A percentile compares a stretch with the other conserved stretches of the same genome.
Conservation (phyloP, 1,284 basidiomycete genomes). For the Tilletiopsis washingtonensis region DNA sequence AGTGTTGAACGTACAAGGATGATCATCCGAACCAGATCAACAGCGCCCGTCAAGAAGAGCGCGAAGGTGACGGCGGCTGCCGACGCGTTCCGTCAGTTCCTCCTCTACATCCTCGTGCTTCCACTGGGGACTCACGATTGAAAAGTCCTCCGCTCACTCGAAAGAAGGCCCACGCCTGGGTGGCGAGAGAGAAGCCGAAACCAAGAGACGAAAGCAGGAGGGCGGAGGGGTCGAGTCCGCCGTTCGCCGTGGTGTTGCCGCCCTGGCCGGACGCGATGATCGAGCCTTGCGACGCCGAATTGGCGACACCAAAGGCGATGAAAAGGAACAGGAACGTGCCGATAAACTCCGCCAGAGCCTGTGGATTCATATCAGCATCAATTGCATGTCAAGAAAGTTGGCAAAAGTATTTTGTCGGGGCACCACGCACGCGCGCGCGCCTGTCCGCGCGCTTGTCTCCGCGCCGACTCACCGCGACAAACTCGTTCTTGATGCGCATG, state of each 20-base stretch:
- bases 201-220: constrained; percentile 51
- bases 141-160: background rate
- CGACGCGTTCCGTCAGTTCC: no score
- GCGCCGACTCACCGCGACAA: background rate
- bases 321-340: background rate
- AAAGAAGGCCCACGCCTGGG: background rate
- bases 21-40: constrained; percentile 3
- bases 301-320: background rate
- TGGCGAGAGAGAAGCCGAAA: constrained; percentile 48
- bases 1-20: no score
- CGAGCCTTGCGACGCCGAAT: background rate
- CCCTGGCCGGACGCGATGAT: background rate
- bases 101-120: no score
- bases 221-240: constrained; percentile 22
- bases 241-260: background rate
- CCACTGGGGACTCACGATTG: no score
- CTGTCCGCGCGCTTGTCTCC: no score
- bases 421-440: no score
- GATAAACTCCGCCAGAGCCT: background rate
- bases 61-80: constrained; percentile 3
- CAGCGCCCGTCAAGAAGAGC: constrained; percentile 5
- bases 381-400: no score
- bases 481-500: background rate
- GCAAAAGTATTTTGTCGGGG: no score
- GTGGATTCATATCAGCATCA: no score